phyloP scores from a whole-genome alignment of 768 basidiomycete genomes.

The Dioszegia crocea region DNA sequence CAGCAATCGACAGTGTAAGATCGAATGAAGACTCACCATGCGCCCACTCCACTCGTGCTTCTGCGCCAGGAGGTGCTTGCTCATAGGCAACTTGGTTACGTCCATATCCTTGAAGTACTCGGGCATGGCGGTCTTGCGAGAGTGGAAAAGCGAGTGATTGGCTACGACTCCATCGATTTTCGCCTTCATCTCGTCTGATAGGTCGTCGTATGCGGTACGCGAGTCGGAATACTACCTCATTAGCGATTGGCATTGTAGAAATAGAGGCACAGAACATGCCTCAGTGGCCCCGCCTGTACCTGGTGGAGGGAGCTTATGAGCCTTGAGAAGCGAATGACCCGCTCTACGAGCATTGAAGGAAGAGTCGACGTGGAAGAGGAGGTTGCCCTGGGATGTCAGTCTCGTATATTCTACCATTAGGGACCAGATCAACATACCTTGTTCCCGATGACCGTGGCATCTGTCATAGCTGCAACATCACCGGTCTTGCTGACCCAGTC shows the following conservation, averaged over 20 bases:
- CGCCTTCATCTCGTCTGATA: conserved; percentile 36
- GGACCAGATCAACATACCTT: conserved; percentile 17
- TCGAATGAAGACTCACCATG: background rate
- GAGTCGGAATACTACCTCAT: conserved; percentile 30
- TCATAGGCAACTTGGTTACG: conserved; percentile 16
- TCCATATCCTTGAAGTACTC: conserved; percentile 22
- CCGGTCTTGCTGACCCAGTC: background rate
- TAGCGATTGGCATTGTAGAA: background rate
- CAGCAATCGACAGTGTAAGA: background rate
- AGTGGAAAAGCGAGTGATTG: conserved; percentile 27
- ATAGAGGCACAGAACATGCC: background rate
- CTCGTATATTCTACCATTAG: background rate
- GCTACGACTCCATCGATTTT: conserved; percentile 21
- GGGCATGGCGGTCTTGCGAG: conserved; percentile 15
- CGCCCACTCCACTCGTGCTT: conserved; percentile 17
- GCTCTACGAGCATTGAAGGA: conserved; percentile 25
- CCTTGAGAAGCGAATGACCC: conserved; percentile 40
- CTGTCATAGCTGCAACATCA: conserved; percentile 36
- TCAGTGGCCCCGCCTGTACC: conserved; percentile 43
- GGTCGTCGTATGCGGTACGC: conserved; percentile 34
- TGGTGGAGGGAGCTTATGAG: conserved; percentile 32
- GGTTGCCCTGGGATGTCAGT: background rate
- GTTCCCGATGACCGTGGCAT: conserved; percentile 39
- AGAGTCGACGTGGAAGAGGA: conserved; percentile 27
- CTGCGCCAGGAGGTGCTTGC: conserved; percentile 19